Percentiles rank a stretch among this genome's conserved stretches.
Evolutionary conservation across 139 green algal genomes (phyloP).

Genomic region (Yamagishiella unicocca): DNA sequence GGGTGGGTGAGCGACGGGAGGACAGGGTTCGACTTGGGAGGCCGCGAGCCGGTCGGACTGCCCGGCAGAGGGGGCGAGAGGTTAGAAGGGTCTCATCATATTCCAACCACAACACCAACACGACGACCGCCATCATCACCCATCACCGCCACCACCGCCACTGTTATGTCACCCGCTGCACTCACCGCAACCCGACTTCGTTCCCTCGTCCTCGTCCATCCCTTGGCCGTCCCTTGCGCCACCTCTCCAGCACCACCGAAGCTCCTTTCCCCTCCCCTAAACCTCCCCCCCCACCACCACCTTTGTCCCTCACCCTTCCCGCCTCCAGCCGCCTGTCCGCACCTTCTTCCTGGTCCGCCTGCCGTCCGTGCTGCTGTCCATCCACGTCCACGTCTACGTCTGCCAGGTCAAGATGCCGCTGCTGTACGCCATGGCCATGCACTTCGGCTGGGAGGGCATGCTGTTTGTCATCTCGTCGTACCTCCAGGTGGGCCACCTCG

Average conservation of each 20-base stretch:
- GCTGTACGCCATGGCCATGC: neutral
- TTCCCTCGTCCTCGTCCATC: neutral
- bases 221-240: neutral
- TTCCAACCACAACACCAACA: too few relatives aligned
- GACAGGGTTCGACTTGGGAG: neutral
- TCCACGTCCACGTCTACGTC: constrained; percentile 13
- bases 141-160: too few relatives aligned
- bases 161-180: too few relatives aligned
- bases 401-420: neutral
- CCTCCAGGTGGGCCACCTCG: neutral
- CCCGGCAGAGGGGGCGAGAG: too few relatives aligned
- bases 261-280: neutral
- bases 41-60: too few relatives aligned
- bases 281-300: neutral
- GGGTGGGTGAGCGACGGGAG: neutral
- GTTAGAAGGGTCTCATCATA: too few relatives aligned
- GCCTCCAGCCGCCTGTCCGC: neutral
- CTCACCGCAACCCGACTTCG: neutral
- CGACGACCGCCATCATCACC: too few relatives aligned
- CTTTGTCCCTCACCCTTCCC: neutral
- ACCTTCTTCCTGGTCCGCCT: constrained; percentile 2
- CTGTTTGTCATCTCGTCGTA: neutral
- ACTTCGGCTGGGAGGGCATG: neutral
- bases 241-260: too few relatives aligned
- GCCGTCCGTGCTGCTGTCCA: constrained; percentile 19